phyloP scores from a whole-genome alignment of 2,329 filamentous ascomycete genomes.

The Metarhizium rileyi region DNA sequence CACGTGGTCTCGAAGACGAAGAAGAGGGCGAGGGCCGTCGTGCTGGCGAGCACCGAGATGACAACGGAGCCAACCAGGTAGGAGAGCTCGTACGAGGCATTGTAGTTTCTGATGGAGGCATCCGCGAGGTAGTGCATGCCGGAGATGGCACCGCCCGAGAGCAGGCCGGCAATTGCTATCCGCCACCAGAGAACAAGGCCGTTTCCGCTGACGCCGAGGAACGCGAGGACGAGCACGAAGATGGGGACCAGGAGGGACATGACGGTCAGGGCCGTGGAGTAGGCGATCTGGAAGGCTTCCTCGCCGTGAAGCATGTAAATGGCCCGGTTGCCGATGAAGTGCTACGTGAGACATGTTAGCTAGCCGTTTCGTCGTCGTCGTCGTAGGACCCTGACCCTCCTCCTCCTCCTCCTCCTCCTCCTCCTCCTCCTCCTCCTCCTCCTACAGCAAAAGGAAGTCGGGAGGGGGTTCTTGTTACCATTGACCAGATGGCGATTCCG shows the following conservation, averaged over 20 bases:
- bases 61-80: slow-evolving; percentile 58
- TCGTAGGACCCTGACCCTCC: no score
- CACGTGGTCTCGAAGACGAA: slow-evolving; percentile 66
- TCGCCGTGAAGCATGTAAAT: slow-evolving; percentile 58
- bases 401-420: no score
- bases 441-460: no score
- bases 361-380: no score
- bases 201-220: slow-evolving; percentile 55
- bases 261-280: slow-evolving; percentile 60
- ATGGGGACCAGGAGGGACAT: slow-evolving; percentile 73
- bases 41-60: slow-evolving; percentile 63
- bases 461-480: slow-evolving; percentile 31
- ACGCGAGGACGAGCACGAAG: slow-evolving; percentile 61
- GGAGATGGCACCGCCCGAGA: slow-evolving; percentile 67
- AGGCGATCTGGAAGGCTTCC: slow-evolving; percentile 56
- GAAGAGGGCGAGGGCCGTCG: slow-evolving; percentile 60
- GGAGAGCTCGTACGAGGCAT: slow-evolving; percentile 44
- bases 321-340: slow-evolving; percentile 64
- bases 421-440: no score
- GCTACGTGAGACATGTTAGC: background rate
- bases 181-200: slow-evolving; percentile 46
- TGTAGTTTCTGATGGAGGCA: slow-evolving; percentile 68
- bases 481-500: slow-evolving; percentile 64
- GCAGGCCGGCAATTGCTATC: slow-evolving; percentile 50
- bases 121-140: slow-evolving; percentile 83